Evolutionary conservation across 768 basidiomycete species (phyloP).

Genomic region (Mycena chlorophos): DNA sequence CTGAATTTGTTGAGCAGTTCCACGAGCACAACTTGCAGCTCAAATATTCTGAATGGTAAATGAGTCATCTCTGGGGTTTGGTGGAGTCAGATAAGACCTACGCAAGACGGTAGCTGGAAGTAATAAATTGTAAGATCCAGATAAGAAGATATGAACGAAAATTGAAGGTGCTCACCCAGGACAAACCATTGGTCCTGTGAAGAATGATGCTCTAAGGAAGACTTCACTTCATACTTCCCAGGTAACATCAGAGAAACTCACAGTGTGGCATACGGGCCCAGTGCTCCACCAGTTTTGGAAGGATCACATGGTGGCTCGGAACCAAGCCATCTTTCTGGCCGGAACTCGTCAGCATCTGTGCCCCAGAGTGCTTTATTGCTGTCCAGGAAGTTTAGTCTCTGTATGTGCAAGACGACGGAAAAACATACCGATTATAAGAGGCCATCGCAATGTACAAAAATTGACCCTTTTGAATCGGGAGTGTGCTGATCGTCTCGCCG

Average conservation of each 20-base stretch:
- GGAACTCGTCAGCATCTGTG: not conserved
- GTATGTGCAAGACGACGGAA: too few species aligned
- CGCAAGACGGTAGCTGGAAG: not conserved
- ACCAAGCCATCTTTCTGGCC: not conserved
- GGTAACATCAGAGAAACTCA: not conserved
- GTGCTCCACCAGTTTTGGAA: not conserved
- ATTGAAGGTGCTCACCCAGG: not conserved
- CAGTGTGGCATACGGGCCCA: not conserved
- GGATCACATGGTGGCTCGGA: not conserved
- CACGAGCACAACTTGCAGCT: not conserved
- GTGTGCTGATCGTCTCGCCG: not conserved
- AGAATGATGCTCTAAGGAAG: not conserved
- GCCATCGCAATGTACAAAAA: too few species aligned
- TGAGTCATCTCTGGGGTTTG: not conserved
- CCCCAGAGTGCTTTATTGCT: not conserved
- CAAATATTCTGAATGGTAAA: not conserved
- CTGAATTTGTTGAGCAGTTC: not conserved
- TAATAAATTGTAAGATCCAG: not conserved
- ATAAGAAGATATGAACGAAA: not conserved
- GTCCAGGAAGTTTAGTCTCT: too few species aligned
- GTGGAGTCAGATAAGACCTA: not conserved
- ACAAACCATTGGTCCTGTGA: not conserved
- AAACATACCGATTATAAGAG: not conserved
- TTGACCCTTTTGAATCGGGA: slow-evolving; percentile 14
- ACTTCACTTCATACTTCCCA: not conserved